These are phyloP conservation scores for Sanghuangporus baumii DNA, from an alignment of 1,284 basidiomycete genomes.

Conservation along the genomic window DNA sequence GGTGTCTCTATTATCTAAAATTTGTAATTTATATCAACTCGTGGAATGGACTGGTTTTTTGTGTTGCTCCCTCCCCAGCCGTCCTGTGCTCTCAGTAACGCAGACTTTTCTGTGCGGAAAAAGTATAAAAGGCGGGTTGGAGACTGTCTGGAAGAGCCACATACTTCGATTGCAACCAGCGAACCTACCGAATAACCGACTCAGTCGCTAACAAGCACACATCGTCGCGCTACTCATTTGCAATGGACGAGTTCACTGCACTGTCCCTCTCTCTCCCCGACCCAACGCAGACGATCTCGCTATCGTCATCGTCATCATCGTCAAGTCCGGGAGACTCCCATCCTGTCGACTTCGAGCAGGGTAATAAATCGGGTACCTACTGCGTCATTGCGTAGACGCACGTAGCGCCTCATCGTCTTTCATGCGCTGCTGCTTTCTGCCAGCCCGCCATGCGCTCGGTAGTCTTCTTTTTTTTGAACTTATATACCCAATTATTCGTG, in stretches of 20 bases:
- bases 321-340: not conserved
- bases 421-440: too few relatives aligned
- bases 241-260: conserved; percentile 7
- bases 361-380: not conserved
- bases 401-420: too few relatives aligned
- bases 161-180: not conserved
- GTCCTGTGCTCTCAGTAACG: not conserved
- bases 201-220: not conserved
- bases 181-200: too few relatives aligned
- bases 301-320: not conserved
- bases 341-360: not conserved
- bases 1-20: not conserved
- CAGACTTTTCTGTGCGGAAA: not conserved
- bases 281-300: not conserved
- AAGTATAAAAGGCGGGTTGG: not conserved
- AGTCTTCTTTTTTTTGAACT: too few relatives aligned
- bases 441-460: too few relatives aligned
- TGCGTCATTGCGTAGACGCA: conserved; percentile 12
- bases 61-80: not conserved
- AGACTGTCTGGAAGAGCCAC: not conserved
- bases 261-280: not conserved
- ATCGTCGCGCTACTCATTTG: not conserved
- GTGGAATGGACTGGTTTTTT: not conserved
- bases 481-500: too few relatives aligned
- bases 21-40: not conserved